Evolutionary conservation across 768 basidiomycete species (phyloP), one percentile per base, ranked within the genome.

Genomic region (Mycena sanguinolenta): DNA sequence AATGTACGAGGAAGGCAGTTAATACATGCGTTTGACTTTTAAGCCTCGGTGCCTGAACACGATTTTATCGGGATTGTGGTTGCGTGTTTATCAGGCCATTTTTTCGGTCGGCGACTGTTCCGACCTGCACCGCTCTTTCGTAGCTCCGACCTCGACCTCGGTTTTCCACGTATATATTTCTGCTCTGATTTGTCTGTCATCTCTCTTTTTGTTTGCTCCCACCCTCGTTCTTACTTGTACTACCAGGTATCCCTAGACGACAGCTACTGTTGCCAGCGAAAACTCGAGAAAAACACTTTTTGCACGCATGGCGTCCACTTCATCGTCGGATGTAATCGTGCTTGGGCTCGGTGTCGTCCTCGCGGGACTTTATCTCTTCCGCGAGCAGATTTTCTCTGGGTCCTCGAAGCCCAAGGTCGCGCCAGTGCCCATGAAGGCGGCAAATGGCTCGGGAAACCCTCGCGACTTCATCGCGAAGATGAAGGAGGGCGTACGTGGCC

Each of bases 381-480:
- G 91, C 54, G 94, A 95, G 80, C 90, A 91, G 77, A 79, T 96
- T 13, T 95, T 95, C 74, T 79, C 89, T 67, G 83, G 7, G 19
- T 1, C 91, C 10, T 86, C 91, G 25, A 90, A 92, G 73, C 87
- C 89, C 25, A 93, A 91, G 78, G 75, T 83, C 13, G 82, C 85
- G 38, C 85, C 90, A 0, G 67, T 84, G 30, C 73, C 85, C 30
- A 79, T 87, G 36, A 86, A 87, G 62, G 81, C 83, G 46, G 78
- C 84, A 44, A 92, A 92, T 84, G 93, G 91, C 57, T 89, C 88
- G 66, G 92, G 90, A 2, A 95, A 98, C 77, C 95, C 96, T n/a
- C 86, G 97, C 52, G 96, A 99, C 80, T 98, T 98, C 78, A 88
- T 98, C 49, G 89, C 90, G 16, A 97, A 97, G 84, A 96, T 98